phyloP scores from a whole-genome alignment of 2,329 filamentous ascomycete genomes.

The Onygenales sp. region DNA sequence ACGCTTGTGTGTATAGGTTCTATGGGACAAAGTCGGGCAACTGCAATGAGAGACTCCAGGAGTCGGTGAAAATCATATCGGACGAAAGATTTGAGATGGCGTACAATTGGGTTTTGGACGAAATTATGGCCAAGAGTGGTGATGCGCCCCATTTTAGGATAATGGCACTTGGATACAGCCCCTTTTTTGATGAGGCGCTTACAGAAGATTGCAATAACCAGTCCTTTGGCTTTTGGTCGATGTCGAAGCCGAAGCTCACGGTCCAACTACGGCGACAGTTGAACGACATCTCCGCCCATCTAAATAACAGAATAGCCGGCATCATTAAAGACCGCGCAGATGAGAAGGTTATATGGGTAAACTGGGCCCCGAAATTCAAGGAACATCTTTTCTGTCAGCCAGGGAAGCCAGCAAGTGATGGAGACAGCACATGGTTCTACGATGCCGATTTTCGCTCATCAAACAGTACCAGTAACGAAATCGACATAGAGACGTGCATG shows the following conservation, averaged over 20 bases:
- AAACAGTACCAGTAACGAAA: neutral
- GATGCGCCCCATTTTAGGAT: slow-evolving; percentile 16
- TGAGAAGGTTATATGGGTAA: slow-evolving; percentile 13
- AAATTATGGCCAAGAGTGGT: slow-evolving; percentile 16
- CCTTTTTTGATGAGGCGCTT: slow-evolving; percentile 16
- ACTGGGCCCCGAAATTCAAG: slow-evolving; percentile 17
- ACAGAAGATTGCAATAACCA: slow-evolving; percentile 9
- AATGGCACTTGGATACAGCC: slow-evolving; percentile 12
- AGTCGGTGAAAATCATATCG: slow-evolving; percentile 3
- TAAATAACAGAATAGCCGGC: slow-evolving; percentile 18
- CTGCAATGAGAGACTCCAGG: slow-evolving; percentile 4
- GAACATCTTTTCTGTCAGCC: slow-evolving; percentile 20
- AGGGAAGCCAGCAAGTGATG: slow-evolving; percentile 5
- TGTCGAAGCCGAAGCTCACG: slow-evolving; percentile 11
- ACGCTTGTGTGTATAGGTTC: slow-evolving; percentile 19
- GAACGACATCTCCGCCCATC: slow-evolving; percentile 14
- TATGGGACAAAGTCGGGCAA: slow-evolving; percentile 9
- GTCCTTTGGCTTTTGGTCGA: slow-evolving; percentile 9
- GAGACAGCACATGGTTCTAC: slow-evolving; percentile 20
- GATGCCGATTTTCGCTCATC: slow-evolving; percentile 11
- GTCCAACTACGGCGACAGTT: slow-evolving; percentile 14
- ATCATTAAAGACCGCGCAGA: slow-evolving; percentile 15
- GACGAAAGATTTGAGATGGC: slow-evolving; percentile 11
- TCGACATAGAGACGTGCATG: slow-evolving; percentile 6
- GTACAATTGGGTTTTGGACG: slow-evolving; percentile 11